Conservation (phyloP, 768 basidiomycete species). For the Lentinula sp. region DNA sequence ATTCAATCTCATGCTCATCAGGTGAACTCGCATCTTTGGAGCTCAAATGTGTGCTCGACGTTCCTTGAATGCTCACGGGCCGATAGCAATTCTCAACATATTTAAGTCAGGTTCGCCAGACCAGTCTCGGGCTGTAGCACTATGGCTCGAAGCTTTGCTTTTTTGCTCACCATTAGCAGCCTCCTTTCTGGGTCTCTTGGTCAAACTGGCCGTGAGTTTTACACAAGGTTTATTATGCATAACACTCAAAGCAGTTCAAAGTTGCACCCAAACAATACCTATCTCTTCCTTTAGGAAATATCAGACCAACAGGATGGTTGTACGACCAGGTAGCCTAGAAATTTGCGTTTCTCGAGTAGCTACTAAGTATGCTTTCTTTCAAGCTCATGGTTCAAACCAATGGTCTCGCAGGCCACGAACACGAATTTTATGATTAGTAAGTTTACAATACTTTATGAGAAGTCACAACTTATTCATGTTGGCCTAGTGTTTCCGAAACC, state of each 20-base stretch:
- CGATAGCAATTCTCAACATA: neutral
- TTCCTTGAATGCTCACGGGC: neutral
- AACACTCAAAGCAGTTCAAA: slow-evolving; percentile 7
- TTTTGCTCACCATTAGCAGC: neutral
- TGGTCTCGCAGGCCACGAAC: slow-evolving; percentile 36
- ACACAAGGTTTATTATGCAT: too few relatives aligned
- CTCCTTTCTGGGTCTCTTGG: neutral
- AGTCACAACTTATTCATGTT: neutral
- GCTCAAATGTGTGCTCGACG: neutral
- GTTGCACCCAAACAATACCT: slow-evolving; percentile 38
- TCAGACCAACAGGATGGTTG: slow-evolving; percentile 35
- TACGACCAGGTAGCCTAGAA: slow-evolving; percentile 28
- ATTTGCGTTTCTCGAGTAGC: neutral
- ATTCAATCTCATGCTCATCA: neutral
- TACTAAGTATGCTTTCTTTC: neutral
- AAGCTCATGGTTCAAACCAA: slow-evolving; percentile 37
- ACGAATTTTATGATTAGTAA: slow-evolving; percentile 37
- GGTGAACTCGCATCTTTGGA: neutral
- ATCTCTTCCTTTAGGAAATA: slow-evolving; percentile 31
- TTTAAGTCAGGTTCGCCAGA: neutral
- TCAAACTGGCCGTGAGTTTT: slow-evolving; percentile 3
- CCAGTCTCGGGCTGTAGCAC: neutral
- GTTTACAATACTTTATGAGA: neutral
- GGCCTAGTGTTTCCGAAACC: slow-evolving; percentile 27
- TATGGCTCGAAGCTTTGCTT: neutral